Conservation (phyloP, 106 monocot genomes). For the Allium cepa region DNA sequence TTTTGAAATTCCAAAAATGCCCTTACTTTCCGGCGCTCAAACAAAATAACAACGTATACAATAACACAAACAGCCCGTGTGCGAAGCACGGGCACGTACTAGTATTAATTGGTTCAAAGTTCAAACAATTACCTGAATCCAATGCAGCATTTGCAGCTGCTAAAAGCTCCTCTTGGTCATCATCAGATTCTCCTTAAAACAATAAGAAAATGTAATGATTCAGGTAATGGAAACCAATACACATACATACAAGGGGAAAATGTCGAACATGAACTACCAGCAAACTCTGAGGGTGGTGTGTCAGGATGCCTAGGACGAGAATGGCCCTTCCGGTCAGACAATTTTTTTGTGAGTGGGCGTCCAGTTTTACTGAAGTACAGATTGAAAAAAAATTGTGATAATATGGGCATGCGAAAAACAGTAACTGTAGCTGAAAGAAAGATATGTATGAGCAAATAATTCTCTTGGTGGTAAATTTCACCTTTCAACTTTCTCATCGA, state of each 20-base stretch:
- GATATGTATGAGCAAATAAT: background rate
- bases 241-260: background rate
- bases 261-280: conserved; percentile 26
- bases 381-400: background rate
- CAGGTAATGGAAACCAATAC: background rate
- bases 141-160: conserved; percentile 61
- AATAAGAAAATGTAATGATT: background rate
- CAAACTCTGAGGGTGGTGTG: conserved; percentile 18
- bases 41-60: too few relatives aligned
- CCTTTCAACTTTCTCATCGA: conserved; percentile 43
- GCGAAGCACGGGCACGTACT: too few relatives aligned
- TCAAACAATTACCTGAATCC: conserved; percentile 26
- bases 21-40: too few relatives aligned
- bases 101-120: background rate
- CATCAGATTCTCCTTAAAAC: conserved; percentile 40
- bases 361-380: conserved; percentile 38
- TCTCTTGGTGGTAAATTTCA: conserved; percentile 6
- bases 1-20: too few relatives aligned
- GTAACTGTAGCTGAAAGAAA: background rate
- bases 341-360: conserved; percentile 41
- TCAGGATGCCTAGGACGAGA: conserved; percentile 30
- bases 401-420: background rate
- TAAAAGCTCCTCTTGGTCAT: conserved; percentile 64
- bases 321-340: conserved; percentile 45
- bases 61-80: too few relatives aligned